Conservation (phyloP, 2,329 filamentous ascomycete species). For the Fusarium nodosum region DNA sequence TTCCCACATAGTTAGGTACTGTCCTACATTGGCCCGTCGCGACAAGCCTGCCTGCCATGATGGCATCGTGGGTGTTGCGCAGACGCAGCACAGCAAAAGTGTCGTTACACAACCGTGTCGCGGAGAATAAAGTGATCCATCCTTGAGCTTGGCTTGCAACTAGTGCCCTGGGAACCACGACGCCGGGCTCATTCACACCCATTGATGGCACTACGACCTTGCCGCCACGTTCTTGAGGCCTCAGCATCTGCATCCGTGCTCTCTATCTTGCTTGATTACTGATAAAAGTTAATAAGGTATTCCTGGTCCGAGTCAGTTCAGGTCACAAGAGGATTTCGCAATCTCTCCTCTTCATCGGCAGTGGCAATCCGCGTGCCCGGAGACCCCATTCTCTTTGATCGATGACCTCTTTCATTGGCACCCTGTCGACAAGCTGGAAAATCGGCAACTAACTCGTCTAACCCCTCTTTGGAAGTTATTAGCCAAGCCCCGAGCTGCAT, state of each 20-base stretch:
- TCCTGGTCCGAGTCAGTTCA: slow-evolving; percentile 46
- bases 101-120: slow-evolving; percentile 50
- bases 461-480: slow-evolving; percentile 48
- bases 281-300: slow-evolving; percentile 24
- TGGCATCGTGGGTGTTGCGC: slow-evolving; percentile 47
- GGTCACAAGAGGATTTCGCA: slow-evolving; percentile 50
- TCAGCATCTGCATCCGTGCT: slow-evolving; percentile 37
- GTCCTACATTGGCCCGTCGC: slow-evolving; percentile 39
- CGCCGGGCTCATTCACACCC: slow-evolving; percentile 50
- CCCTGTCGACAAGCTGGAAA: slow-evolving; percentile 48
- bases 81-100: slow-evolving; percentile 31
- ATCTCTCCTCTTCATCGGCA: slow-evolving; percentile 45
- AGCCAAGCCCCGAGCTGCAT: slow-evolving; percentile 50
- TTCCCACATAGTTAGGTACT: slow-evolving; percentile 37
- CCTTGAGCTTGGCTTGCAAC: slow-evolving; percentile 51
- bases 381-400: slow-evolving; percentile 46
- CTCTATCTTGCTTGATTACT: slow-evolving; percentile 20
- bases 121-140: slow-evolving; percentile 52
- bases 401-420: slow-evolving; percentile 46
- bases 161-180: slow-evolving; percentile 52
- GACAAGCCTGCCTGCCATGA: slow-evolving; percentile 43
- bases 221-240: slow-evolving; percentile 48
- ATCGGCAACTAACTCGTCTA: slow-evolving; percentile 47
- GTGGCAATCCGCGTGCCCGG: slow-evolving; percentile 48
- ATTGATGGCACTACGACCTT: slow-evolving; percentile 43